A percentile compares a stretch with the other conserved stretches of the same genome.
Conservation (phyloP, 108 stramenopile species). For the Cyclotella choctawhatcheeana region DNA sequence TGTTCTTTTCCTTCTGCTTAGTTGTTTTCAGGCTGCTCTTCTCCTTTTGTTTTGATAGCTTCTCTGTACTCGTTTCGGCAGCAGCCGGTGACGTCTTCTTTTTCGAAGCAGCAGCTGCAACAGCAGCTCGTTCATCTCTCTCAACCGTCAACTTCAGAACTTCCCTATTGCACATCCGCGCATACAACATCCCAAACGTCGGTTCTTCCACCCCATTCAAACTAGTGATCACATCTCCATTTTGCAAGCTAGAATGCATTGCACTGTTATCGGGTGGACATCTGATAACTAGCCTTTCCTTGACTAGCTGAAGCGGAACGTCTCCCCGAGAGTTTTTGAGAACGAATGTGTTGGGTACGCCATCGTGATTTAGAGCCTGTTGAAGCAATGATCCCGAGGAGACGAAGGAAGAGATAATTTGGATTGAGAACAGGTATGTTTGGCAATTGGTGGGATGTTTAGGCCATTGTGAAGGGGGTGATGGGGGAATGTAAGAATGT, state of each 20-base stretch:
- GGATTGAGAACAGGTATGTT: slow-evolving; percentile 5
- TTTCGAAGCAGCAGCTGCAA: neutral
- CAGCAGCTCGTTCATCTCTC: neutral
- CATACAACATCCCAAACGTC: slow-evolving; percentile 10
- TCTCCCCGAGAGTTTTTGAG: neutral
- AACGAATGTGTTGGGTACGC: neutral
- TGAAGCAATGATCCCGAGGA: slow-evolving; percentile 3
- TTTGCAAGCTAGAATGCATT: neutral
- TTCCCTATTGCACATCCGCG: neutral
- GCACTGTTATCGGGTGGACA: neutral
- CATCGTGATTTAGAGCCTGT: neutral
- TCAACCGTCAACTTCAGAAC: neutral
- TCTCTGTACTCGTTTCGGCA: neutral
- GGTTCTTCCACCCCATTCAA: slow-evolving; percentile 13
- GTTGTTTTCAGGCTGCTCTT: neutral
- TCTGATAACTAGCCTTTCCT: slow-evolving; percentile 12
- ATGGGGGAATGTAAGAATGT: neutral
- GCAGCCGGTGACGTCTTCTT: neutral
- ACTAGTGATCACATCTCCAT: neutral
- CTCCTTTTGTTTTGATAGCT: neutral
- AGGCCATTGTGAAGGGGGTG: slow-evolving; percentile 4
- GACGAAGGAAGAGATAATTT: neutral
- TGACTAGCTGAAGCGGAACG: slow-evolving; percentile 12
- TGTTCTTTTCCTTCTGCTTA: neutral
- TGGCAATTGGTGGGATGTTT: slow-evolving; percentile 7